These are phyloP conservation scores for Trichophyton simii DNA, from an alignment of 2,329 filamentous ascomycete species.

Conservation along the genomic window DNA sequence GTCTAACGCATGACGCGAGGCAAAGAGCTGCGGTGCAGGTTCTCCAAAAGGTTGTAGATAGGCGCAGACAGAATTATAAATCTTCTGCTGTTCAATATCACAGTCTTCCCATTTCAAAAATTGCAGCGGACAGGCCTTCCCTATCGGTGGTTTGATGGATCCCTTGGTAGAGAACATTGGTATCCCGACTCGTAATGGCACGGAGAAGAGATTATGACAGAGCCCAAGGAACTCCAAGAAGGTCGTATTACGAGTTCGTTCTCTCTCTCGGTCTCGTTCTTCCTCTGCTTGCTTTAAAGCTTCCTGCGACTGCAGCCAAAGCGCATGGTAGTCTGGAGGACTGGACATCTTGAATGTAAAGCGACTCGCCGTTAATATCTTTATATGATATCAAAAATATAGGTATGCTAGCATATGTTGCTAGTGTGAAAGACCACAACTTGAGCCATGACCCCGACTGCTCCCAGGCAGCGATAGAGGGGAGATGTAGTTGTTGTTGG, in stretches of 20 bases:
- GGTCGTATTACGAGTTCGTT: slow-evolving; percentile 8
- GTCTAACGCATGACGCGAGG: slow-evolving; percentile 13
- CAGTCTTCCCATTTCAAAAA: slow-evolving; percentile 17
- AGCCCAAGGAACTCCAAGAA: slow-evolving; percentile 15
- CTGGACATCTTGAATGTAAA: neutral
- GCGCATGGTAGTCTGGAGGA: slow-evolving; percentile 14
- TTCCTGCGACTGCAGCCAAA: slow-evolving; percentile 12
- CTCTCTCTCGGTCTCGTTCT: slow-evolving; percentile 9
- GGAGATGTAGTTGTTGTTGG: too few relatives aligned
- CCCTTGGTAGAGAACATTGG: slow-evolving; percentile 17
- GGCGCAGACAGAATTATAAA: slow-evolving; percentile 15
- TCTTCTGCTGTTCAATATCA: slow-evolving; percentile 12
- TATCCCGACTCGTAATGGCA: slow-evolving; percentile 15
- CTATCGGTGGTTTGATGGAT: slow-evolving; percentile 15
- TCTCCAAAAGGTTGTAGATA: slow-evolving; percentile 13
- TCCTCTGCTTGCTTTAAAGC: too few relatives aligned
- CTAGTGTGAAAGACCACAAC: too few relatives aligned
- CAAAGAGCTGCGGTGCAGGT: slow-evolving; percentile 12
- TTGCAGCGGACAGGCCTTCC: slow-evolving; percentile 18
- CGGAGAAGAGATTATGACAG: slow-evolving; percentile 17
- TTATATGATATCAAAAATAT: too few relatives aligned
- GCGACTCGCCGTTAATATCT: neutral
- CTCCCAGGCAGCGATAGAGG: too few relatives aligned
- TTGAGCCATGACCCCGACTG: too few relatives aligned
- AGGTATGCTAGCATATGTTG: too few relatives aligned